These are phyloP conservation scores for Clathrospora elynae DNA, from an alignment of 2,329 filamentous ascomycete genomes.

Conservation along the genomic window DNA sequence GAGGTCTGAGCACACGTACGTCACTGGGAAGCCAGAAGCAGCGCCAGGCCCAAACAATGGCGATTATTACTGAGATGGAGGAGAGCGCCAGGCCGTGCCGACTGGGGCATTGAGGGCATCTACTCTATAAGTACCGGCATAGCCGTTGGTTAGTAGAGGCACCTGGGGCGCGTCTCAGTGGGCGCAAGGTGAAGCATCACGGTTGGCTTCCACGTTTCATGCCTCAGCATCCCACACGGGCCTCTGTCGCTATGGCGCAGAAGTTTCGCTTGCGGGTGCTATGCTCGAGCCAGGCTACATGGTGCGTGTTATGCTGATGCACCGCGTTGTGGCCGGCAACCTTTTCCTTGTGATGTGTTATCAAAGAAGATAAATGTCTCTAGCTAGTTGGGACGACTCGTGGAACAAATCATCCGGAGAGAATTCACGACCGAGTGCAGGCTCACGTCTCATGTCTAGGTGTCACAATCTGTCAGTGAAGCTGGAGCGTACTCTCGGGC, in stretches of 20 bases:
- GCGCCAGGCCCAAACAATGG: slow-evolving; percentile 19
- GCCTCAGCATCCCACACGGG: slow-evolving; percentile 12
- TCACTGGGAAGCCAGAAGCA: slow-evolving; percentile 28
- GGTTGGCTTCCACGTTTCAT: slow-evolving; percentile 33
- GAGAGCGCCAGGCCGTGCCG: slow-evolving; percentile 10
- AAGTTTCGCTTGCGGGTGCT: slow-evolving; percentile 1
- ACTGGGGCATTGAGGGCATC: slow-evolving; percentile 14
- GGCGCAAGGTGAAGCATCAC: slow-evolving; percentile 29
- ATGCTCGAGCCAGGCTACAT: slow-evolving; percentile 1
- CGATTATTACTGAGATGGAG: slow-evolving; percentile 1
- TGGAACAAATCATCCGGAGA: too few relatives aligned
- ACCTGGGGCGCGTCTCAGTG: slow-evolving; percentile 26
- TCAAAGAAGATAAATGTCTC: too few relatives aligned
- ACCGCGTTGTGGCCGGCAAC: too few relatives aligned
- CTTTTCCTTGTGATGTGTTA: too few relatives aligned
- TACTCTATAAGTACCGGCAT: slow-evolving; percentile 16
- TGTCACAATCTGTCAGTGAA: slow-evolving; percentile 10
- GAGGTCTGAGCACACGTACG: slow-evolving; percentile 34
- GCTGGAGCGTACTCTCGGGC: background rate
- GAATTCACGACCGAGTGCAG: background rate
- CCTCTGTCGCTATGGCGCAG: too few relatives aligned
- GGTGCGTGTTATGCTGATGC: too few relatives aligned
- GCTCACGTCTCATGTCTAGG: slow-evolving; percentile 1
- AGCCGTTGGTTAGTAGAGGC: background rate
- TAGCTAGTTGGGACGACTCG: too few relatives aligned